phyloP scores from a whole-genome alignment of 345 rosid genomes.

The Carallia pectinifolia region DNA sequence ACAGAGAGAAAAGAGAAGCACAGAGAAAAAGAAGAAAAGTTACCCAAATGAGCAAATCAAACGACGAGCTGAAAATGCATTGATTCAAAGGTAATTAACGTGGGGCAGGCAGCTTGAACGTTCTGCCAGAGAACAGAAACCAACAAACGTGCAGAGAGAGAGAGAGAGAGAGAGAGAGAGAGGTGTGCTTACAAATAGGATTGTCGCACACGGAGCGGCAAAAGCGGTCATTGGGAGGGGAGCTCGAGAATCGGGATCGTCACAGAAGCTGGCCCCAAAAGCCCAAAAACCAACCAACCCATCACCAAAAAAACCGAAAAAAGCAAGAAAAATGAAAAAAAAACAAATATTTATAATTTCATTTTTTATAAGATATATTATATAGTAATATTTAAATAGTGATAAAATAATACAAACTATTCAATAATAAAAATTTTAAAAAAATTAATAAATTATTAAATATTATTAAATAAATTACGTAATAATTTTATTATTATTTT shows the following conservation, averaged over 20 bases:
- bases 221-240: constrained; percentile 37
- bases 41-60: constrained; percentile 39
- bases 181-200: constrained; percentile 31
- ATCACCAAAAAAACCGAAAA: not conserved
- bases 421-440: too few species aligned
- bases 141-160: constrained; percentile 15
- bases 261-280: constrained; percentile 13
- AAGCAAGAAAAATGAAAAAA: too few species aligned
- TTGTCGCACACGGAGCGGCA: constrained; percentile 39
- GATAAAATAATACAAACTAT: too few species aligned
- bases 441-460: too few species aligned
- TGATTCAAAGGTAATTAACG: constrained; percentile 18
- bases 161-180: constrained; percentile 24
- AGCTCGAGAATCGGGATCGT: constrained; percentile 51
- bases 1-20: not conserved
- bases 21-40: not conserved
- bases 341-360: too few species aligned
- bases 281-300: constrained; percentile 22
- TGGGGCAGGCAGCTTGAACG: constrained; percentile 6
- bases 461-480: too few species aligned
- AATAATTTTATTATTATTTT: too few species aligned
- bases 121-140: constrained; percentile 16
- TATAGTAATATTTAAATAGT: too few species aligned
- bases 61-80: constrained; percentile 25
- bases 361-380: too few species aligned